Conservation (phyloP, 129 eudicot species). For the Flaveria robusta region DNA sequence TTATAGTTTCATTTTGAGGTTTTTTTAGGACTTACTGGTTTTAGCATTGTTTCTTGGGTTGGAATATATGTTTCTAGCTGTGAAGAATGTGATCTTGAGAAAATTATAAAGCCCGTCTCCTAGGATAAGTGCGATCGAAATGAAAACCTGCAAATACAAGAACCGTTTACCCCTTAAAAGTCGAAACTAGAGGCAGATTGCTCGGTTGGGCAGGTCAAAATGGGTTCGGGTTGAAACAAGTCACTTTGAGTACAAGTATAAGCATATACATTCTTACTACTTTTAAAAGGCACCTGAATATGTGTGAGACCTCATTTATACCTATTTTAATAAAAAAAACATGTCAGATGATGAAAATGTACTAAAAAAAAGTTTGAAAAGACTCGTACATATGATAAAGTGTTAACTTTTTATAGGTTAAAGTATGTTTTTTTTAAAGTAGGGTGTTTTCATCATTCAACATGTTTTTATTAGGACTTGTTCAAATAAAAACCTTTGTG, state of each 20-base stretch:
- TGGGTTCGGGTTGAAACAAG: background rate
- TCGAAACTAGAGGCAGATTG: background rate
- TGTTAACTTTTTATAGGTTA: no score
- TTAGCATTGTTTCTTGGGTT: slow-evolving; percentile 48
- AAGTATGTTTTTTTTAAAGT: no score
- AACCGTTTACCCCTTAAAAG: slow-evolving; percentile 10
- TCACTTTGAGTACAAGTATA: background rate
- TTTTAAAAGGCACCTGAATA: background rate
- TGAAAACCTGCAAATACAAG: slow-evolving; percentile 64
- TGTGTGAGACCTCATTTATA: background rate
- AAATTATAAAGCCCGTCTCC: slow-evolving; percentile 92
- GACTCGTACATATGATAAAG: background rate
- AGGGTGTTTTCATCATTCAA: background rate
- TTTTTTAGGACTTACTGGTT: slow-evolving; percentile 39
- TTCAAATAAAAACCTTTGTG: background rate
- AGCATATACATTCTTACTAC: background rate
- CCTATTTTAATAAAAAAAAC: background rate
- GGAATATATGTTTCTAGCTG: slow-evolving; percentile 48
- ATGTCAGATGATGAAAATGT: background rate
- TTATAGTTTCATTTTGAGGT: background rate
- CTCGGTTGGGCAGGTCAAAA: background rate
- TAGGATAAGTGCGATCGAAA: slow-evolving; percentile 77
- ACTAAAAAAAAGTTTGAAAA: no score
- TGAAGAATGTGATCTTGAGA: slow-evolving; percentile 65
- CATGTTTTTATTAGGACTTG: background rate